A percentile compares a stretch with the other conserved stretches of the same genome.
phyloP scores from a whole-genome alignment of 192 early-diverging fungal species.

The Umbelopsis ramanniana region DNA sequence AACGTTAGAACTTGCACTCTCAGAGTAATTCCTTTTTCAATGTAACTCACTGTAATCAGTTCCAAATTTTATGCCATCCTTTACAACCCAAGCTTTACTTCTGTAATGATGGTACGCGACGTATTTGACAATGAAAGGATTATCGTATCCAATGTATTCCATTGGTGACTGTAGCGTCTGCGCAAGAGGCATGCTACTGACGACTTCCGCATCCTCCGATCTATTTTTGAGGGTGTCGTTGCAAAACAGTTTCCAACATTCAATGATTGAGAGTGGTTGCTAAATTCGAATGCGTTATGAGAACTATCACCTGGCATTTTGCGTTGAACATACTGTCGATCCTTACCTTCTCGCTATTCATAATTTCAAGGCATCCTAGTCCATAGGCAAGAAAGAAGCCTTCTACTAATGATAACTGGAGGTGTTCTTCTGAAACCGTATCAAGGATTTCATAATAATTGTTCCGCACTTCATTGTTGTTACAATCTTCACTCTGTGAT shows the following conservation, averaged over 20 bases:
- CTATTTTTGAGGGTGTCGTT: background rate
- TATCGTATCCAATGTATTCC: background rate
- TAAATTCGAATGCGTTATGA: background rate
- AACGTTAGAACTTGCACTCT: background rate
- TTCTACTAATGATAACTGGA: constrained; percentile 76
- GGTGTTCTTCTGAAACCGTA: constrained; percentile 47
- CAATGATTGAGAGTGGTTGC: constrained; percentile 38
- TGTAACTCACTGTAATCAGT: constrained; percentile 65
- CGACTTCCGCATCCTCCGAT: background rate
- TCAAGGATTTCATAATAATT: no score
- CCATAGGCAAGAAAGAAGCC: constrained; percentile 71
- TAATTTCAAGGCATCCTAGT: constrained; percentile 57
- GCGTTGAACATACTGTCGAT: background rate
- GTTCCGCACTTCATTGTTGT: no score
- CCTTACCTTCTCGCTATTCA: constrained; percentile 30
- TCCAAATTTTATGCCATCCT: constrained; percentile 85
- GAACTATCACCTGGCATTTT: background rate
- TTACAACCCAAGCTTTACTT: constrained; percentile 81
- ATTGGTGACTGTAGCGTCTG: background rate
- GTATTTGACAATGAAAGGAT: constrained; percentile 68
- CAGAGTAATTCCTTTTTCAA: background rate
- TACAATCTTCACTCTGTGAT: no score
- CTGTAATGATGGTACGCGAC: constrained; percentile 85
- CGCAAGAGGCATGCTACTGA: no score
- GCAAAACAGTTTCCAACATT: constrained; percentile 44